These are phyloP conservation scores for Cercospora nicotianae DNA, from an alignment of 2,329 filamentous ascomycete genomes.

Conservation along the genomic window DNA sequence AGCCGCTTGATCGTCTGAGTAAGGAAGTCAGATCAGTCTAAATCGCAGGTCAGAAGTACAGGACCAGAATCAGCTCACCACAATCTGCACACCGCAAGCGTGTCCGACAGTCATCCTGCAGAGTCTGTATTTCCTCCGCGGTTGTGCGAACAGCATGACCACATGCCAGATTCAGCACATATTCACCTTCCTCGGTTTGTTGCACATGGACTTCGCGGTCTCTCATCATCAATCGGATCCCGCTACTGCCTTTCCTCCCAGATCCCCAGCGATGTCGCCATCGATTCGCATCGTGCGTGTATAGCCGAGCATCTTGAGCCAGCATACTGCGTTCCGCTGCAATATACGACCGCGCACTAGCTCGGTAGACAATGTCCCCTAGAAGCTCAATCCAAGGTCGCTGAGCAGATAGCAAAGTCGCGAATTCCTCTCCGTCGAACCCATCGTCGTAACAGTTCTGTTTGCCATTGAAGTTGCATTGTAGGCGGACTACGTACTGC, in stretches of 20 bases:
- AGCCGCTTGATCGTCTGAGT: conserved; percentile 2
- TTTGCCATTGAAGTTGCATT: not conserved
- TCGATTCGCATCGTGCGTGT: not conserved
- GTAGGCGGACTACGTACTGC: conserved; percentile 2
- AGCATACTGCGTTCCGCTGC: conserved; percentile 8
- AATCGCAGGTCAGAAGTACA: not conserved
- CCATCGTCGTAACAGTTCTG: not conserved
- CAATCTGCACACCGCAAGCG: conserved; percentile 7
- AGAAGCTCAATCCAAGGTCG: conserved; percentile 18
- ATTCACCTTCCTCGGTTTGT: not conserved
- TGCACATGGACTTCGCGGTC: not conserved
- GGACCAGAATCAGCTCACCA: conserved; percentile 4
- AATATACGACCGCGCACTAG: conserved; percentile 5
- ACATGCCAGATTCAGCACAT: conserved; percentile 3
- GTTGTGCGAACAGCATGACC: not conserved
- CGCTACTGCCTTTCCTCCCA: not conserved
- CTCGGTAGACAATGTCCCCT: conserved; percentile 2
- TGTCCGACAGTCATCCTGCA: not conserved
- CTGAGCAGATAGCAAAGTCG: not conserved
- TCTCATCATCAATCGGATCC: not conserved
- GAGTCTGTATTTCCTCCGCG: not conserved
- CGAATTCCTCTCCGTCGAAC: conserved; percentile 1
- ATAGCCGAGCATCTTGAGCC: not conserved
- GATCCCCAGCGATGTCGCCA: conserved; percentile 9
- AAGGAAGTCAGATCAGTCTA: not conserved